Percentiles rank a stretch among this genome's conserved stretches.
These are phyloP conservation scores for Saturnispora sanitii DNA, from an alignment of 805 yeast genomes.

Conservation along the genomic window DNA sequence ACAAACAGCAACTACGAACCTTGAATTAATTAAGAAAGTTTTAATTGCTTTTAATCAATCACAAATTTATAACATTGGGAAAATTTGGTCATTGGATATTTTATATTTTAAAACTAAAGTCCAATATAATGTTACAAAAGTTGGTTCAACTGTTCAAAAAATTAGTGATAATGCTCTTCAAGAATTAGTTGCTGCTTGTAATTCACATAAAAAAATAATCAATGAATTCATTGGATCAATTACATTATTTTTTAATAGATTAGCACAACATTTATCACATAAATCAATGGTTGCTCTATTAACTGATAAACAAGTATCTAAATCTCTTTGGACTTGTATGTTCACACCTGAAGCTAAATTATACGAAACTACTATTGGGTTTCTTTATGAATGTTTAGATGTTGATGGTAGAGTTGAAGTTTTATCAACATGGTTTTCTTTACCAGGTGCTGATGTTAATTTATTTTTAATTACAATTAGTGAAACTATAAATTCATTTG, in stretches of 20 bases:
- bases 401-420: conserved; percentile 75
- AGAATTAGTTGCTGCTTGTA: conserved; percentile 19
- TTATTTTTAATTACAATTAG: conserved; percentile 36
- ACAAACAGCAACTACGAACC: not conserved
- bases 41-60: not conserved
- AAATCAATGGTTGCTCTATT: conserved; percentile 28
- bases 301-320: conserved; percentile 33
- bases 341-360: conserved; percentile 50
- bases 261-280: conserved; percentile 19
- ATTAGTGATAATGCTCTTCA: conserved; percentile 15
- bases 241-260: conserved; percentile 18
- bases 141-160: not conserved
- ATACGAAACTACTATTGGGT: conserved; percentile 60
- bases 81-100: conserved; percentile 9
- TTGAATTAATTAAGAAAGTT: conserved; percentile 1
- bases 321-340: conserved; percentile 68
- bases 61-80: not conserved
- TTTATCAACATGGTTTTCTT: conserved; percentile 41
- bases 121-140: not conserved
- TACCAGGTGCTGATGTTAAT: conserved; percentile 7
- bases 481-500: conserved; percentile 29
- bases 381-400: conserved; percentile 69
- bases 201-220: conserved; percentile 22
- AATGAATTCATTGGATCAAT: conserved; percentile 13
- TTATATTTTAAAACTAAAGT: conserved; percentile 11